A percentile compares a stretch with the other conserved stretches of the same genome.
Conservation (phyloP, 1,139 yeast species). For the Yamadazyma trypodendri region DNA sequence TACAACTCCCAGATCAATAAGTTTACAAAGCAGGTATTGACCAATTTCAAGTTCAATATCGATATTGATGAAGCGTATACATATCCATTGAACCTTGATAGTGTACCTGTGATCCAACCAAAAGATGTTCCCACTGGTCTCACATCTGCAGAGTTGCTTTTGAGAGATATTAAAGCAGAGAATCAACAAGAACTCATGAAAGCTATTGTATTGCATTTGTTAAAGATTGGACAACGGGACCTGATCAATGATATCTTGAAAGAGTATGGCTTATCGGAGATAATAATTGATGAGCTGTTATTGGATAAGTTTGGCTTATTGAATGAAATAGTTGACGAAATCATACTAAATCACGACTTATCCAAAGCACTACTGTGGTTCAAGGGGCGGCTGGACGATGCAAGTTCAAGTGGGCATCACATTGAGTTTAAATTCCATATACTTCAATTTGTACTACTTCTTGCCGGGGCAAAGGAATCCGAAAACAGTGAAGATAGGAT, state of each 20-base stretch:
- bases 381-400: slow-evolving; percentile 15
- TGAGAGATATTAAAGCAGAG: slow-evolving; percentile 20
- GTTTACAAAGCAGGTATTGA: slow-evolving; percentile 36
- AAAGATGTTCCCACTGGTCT: slow-evolving; percentile 1
- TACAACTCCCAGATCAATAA: slow-evolving; percentile 39
- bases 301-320: slow-evolving; percentile 30
- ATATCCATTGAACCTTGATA: slow-evolving; percentile 36
- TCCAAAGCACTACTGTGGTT: slow-evolving; percentile 38
- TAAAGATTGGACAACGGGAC: slow-evolving; percentile 44
- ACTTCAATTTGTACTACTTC: slow-evolving; percentile 50
- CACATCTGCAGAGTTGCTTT: slow-evolving; percentile 11
- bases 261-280: slow-evolving; percentile 13
- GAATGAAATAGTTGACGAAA: slow-evolving; percentile 38
- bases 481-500: slow-evolving; percentile 25
- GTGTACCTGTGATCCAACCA: slow-evolving; percentile 24
- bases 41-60: slow-evolving; percentile 28
- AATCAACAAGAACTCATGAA: slow-evolving; percentile 38
- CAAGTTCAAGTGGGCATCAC: not conserved
- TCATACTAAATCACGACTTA: slow-evolving; percentile 34
- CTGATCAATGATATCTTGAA: slow-evolving; percentile 31
- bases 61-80: slow-evolving; percentile 47
- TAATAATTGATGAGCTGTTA: slow-evolving; percentile 24
- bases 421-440: slow-evolving; percentile 66
- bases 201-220: slow-evolving; percentile 40
- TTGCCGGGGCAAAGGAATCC: slow-evolving; percentile 19